These are phyloP conservation scores for Allium cepa DNA, from an alignment of 106 monocot species.

Conservation along the genomic window DNA sequence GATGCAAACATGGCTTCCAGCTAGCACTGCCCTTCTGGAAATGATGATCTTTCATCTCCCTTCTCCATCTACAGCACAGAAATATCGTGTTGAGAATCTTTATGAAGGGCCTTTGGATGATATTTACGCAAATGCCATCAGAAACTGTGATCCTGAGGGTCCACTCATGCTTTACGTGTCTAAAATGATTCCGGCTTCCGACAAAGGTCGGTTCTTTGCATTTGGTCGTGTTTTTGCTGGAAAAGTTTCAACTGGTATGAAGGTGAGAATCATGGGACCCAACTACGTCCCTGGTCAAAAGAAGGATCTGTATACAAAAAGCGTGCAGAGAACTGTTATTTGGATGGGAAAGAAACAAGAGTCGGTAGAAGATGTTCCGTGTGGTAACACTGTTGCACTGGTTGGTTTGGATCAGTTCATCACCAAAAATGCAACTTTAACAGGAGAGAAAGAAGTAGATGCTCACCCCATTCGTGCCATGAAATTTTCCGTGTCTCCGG, in stretches of 20 bases:
- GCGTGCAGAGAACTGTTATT: constrained; percentile 23
- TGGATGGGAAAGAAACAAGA: constrained; percentile 33
- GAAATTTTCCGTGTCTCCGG: constrained; percentile 27
- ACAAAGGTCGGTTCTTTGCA: constrained; percentile 27
- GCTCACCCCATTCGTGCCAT: constrained; percentile 27
- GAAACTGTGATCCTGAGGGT: constrained; percentile 25
- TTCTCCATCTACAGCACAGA: constrained; percentile 24
- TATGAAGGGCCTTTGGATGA: constrained; percentile 26
- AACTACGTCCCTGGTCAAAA: constrained; percentile 27
- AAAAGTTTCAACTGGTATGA: constrained; percentile 15
- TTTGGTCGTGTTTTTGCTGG: constrained; percentile 26
- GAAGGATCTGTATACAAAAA: constrained; percentile 21
- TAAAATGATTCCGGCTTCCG: constrained; percentile 29
- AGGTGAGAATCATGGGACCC: constrained; percentile 21
- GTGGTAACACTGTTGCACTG: constrained; percentile 25
- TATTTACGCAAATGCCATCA: constrained; percentile 24
- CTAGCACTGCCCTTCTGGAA: constrained; percentile 19
- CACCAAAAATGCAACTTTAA: constrained; percentile 27
- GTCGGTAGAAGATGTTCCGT: constrained; percentile 26
- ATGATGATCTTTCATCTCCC: constrained; percentile 33
- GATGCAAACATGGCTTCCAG: constrained; percentile 25
- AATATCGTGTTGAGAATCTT: constrained; percentile 26
- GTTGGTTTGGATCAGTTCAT: constrained; percentile 24
- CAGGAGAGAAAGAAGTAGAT: constrained; percentile 26
- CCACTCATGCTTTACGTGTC: constrained; percentile 31